These are phyloP conservation scores for Massospora cicadina DNA, from an alignment of 371 early-diverging fungal species.

Conservation along the genomic window DNA sequence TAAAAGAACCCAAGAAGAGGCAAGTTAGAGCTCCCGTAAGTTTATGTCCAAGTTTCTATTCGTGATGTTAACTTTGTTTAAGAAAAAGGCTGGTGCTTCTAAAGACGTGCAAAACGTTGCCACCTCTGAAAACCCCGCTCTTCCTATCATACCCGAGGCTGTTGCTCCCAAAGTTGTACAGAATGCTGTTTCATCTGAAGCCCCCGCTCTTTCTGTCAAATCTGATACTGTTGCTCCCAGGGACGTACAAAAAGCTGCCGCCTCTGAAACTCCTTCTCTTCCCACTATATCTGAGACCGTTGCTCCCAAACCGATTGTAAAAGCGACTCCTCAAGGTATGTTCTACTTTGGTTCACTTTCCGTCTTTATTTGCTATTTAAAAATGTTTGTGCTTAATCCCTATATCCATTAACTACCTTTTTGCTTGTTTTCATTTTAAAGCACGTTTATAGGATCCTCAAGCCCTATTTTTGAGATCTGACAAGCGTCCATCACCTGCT, in stretches of 20 bases:
- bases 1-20: neutral
- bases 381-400: neutral
- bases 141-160: neutral
- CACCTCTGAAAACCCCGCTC: neutral
- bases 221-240: neutral
- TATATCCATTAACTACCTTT: no score
- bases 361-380: no score
- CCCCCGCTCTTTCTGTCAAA: neutral
- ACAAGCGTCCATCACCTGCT: neutral
- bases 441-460: neutral
- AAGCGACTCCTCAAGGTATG: no score
- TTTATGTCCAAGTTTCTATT: neutral
- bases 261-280: no score
- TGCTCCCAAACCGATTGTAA: no score
- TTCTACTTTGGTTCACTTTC: no score
- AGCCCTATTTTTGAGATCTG: neutral
- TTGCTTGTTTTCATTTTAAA: no score
- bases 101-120: no score
- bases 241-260: no score
- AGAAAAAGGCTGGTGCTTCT: neutral
- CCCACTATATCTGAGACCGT: no score
- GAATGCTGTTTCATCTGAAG: neutral
- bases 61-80: neutral
- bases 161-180: neutral
- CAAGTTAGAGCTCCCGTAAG: neutral